Evolutionary conservation across 495 filamentous ascomycete species (phyloP).

Genomic region (Talaromyces borbonicus): DNA sequence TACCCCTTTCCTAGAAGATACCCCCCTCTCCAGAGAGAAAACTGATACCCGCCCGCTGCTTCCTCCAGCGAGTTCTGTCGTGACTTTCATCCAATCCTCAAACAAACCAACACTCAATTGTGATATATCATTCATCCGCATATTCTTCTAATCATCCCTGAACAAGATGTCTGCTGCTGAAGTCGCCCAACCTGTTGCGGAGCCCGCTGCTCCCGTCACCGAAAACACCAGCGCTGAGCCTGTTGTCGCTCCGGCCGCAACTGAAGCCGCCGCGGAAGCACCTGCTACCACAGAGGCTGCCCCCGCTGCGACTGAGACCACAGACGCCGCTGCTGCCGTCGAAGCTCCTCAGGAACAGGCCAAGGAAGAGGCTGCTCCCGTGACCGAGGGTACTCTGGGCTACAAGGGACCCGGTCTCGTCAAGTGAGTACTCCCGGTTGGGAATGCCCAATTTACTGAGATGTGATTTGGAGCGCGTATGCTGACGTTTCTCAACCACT

Average conservation of each 20-base stretch:
- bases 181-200: slow-evolving; percentile 34
- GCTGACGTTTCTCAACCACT: background rate
- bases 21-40: slow-evolving; percentile 13
- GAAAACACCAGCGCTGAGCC: slow-evolving; percentile 30
- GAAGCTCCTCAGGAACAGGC: slow-evolving; percentile 34
- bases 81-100: background rate
- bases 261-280: slow-evolving; percentile 26
- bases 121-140: background rate
- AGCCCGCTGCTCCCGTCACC: slow-evolving; percentile 31
- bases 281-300: slow-evolving; percentile 8
- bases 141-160: slow-evolving; percentile 16
- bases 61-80: slow-evolving; percentile 13
- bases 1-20: slow-evolving; percentile 34
- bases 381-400: slow-evolving; percentile 61
- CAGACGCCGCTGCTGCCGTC: slow-evolving; percentile 36
- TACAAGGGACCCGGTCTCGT: slow-evolving; percentile 85
- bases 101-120: background rate
- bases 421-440: slow-evolving; percentile 57
- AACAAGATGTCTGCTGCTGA: slow-evolving; percentile 44
- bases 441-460: slow-evolving; percentile 11
- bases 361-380: slow-evolving; percentile 43
- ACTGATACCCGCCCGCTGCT: slow-evolving; percentile 24
- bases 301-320: slow-evolving; percentile 35
- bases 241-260: slow-evolving; percentile 22
- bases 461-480: too few species aligned